phyloP scores from a whole-genome alignment of 2,329 filamentous ascomycete species.

The Aspergillus glaucus region DNA sequence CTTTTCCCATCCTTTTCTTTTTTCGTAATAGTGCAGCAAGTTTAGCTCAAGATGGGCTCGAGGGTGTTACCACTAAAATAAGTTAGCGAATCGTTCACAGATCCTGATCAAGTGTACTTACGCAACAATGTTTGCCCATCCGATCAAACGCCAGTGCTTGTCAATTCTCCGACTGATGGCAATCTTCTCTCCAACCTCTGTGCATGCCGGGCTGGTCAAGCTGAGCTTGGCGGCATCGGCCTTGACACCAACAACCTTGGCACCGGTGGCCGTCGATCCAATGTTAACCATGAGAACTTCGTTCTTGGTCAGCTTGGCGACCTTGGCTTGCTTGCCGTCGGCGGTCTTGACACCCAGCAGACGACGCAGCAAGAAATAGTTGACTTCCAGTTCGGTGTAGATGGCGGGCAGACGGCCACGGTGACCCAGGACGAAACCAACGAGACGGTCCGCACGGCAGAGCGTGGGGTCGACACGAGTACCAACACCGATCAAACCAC shows the following conservation, averaged over 20 bases:
- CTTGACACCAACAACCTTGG: conserved; percentile 95
- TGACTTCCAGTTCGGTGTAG: conserved; percentile 97
- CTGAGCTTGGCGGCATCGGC: conserved; percentile 94
- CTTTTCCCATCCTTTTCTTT: conserved; percentile 1
- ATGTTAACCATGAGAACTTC: conserved; percentile 99
- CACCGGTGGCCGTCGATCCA: conserved; percentile 91
- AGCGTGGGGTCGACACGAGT: conserved; percentile 96
- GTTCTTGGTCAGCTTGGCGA: conserved; percentile 95
- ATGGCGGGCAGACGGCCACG: conserved; percentile 91
- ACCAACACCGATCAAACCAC: conserved; percentile 96
- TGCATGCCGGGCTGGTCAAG: conserved; percentile 89
- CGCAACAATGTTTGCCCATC: conserved; percentile 74
- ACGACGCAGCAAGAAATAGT: conserved; percentile 95
- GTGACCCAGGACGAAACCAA: conserved; percentile 94
- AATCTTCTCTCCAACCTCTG: conserved; percentile 96
- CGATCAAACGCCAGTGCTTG: conserved; percentile 96
- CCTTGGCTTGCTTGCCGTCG: conserved; percentile 98
- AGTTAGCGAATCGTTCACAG: conserved; percentile 8
- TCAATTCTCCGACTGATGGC: conserved; percentile 93
- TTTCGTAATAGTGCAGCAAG: conserved; percentile 10
- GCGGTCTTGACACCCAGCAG: conserved; percentile 95
- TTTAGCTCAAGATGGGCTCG: conserved; percentile 39
- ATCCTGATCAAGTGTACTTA: conserved; percentile 27
- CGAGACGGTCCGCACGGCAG: conserved; percentile 96
- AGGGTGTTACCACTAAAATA: conserved; percentile 40